phyloP scores from a whole-genome alignment of 78 protist genomes.

The Dictyostelium intermedium region DNA sequence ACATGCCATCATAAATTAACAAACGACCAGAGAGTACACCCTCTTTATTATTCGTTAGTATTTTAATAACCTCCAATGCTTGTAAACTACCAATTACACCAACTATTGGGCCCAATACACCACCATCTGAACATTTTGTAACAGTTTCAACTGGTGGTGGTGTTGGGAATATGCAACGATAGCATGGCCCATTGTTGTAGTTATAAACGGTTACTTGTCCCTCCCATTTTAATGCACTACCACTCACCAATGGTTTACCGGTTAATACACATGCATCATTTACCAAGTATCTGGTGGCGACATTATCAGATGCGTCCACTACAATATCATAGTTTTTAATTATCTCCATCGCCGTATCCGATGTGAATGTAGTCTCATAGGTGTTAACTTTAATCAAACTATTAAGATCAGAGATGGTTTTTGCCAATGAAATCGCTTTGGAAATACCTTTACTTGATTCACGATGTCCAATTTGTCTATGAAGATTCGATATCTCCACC shows the following conservation, averaged over 20 bases:
- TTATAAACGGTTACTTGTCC: constrained; percentile 89
- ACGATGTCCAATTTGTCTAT: constrained; percentile 87
- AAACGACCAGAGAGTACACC: constrained; percentile 34
- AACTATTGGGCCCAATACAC: constrained; percentile 88
- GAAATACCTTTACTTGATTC: constrained; percentile 27
- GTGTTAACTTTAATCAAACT: constrained; percentile 12
- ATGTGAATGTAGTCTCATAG: constrained; percentile 23
- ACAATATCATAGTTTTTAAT: constrained; percentile 83
- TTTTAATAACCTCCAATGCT: constrained; percentile 92
- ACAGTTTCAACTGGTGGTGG: constrained; percentile 92
- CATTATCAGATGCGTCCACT: constrained; percentile 91
- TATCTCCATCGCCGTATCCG: constrained; percentile 81
- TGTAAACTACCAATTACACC: constrained; percentile 94
- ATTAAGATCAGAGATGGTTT: constrained; percentile 25
- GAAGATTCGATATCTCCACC: constrained; percentile 89
- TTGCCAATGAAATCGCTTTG: constrained; percentile 79
- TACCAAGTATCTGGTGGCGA: constrained; percentile 80
- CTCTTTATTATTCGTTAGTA: constrained; percentile 18
- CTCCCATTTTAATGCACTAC: constrained; percentile 87
- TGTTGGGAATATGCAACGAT: constrained; percentile 91
- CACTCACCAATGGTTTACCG: constrained; percentile 90
- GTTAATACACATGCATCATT: constrained; percentile 85
- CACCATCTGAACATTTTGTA: constrained; percentile 87
- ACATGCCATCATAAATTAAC: constrained; percentile 62
- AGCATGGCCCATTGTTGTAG: constrained; percentile 89